Conservation (phyloP, 768 basidiomycete species). For the Lentinula sp. region DNA sequence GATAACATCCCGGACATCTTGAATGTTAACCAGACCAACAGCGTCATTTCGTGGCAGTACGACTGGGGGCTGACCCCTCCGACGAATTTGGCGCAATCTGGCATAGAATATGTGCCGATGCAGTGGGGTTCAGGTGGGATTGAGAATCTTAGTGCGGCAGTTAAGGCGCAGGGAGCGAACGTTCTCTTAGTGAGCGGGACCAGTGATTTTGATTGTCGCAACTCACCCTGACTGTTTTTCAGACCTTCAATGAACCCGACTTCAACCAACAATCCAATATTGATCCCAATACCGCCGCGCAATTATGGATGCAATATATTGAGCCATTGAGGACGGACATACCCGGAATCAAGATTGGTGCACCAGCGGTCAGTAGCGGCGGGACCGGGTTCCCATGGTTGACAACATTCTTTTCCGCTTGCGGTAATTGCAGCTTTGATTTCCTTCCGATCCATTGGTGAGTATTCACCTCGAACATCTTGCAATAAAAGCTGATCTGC, state of each 20-base stretch:
- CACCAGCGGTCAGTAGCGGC: conserved; percentile 51
- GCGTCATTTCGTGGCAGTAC: conserved; percentile 44
- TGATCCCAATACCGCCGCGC: conserved; percentile 35
- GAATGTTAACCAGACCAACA: conserved; percentile 39
- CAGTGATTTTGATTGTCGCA: not conserved
- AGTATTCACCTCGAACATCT: not conserved
- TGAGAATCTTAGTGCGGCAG: conserved; percentile 29
- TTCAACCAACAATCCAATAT: conserved; percentile 42
- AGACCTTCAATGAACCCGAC: conserved; percentile 51
- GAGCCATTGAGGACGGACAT: conserved; percentile 41
- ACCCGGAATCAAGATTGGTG: conserved; percentile 45
- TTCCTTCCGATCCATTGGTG: conserved; percentile 48
- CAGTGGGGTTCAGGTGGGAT: conserved; percentile 42
- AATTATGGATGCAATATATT: conserved; percentile 53
- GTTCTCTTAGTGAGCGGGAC: conserved; percentile 35
- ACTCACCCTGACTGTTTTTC: conserved; percentile 33
- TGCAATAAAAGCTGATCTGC: not conserved
- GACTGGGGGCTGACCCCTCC: conserved; percentile 45
- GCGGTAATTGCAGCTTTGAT: conserved; percentile 42
- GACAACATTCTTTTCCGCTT: conserved; percentile 44
- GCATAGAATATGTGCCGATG: conserved; percentile 45
- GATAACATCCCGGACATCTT: conserved; percentile 34
- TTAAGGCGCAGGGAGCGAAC: conserved; percentile 40
- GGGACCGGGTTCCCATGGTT: conserved; percentile 51
- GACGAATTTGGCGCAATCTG: conserved; percentile 34